Base-by-base conservation (phyloP, 108 stramenopile genomes). In the Cyclotella baltica region DNA sequence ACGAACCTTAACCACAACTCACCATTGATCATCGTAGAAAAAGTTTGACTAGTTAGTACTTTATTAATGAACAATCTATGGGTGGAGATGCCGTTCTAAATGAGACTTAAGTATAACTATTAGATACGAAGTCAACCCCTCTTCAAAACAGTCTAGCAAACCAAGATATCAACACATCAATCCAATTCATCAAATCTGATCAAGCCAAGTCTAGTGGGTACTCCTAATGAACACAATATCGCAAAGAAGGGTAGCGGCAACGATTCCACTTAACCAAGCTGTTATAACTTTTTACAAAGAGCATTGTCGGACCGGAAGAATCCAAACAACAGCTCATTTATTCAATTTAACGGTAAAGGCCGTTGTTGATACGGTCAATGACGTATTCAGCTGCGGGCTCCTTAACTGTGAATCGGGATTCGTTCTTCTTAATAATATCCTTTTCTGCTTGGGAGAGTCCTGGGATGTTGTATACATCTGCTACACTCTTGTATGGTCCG, bases 401-500 rank as follows among this genome's bases (percentile, higher is more conserved):
- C 71, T 89, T 74, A 77, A 87, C 85, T 29, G 90, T 86, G 88
- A 98, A 96, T 78, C 87, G 89, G 84, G 72, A 81, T 88, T 98
- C 98, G 89, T 97, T 96, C 93, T 97, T 97, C 96, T 98, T 98
- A 85, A 98, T 86, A 55, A 96, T 81, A 20, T 95, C 95, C 93
- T 97, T 97, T 80, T 98, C 97, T 56, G 75, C 83, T 9, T 80
- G 83, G 35, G 92, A 80, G 61, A 98, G 90, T 77, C 96, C 96
- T 47, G 88, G 89, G 90, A 98, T 96, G 86, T 76, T 96, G 96
- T 97, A 98, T 55, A 98, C 47, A 66, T 98, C 98, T 34, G 89
- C 80, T 18, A 98, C 98, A 19, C 84, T 62, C 84, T 95, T 88
- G 96, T 98, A 98, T 38, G 97, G 98, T 76, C 97, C 98, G 89